Conservation (phyloP, 2,329 filamentous ascomycete species). For the Phoma sp. region DNA sequence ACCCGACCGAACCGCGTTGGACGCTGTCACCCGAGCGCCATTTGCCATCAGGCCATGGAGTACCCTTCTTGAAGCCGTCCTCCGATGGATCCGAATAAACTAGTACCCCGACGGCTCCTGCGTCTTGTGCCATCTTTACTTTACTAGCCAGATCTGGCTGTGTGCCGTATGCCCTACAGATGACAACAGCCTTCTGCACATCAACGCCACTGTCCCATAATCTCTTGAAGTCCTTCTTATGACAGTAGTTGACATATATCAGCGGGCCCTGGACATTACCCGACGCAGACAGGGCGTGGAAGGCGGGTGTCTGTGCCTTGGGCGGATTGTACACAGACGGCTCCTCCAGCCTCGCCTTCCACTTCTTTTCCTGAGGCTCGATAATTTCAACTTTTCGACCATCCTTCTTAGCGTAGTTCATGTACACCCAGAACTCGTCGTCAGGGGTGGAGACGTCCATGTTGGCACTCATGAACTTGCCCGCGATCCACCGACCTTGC, state of each 20-base stretch:
- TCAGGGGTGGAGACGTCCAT: constrained; percentile 74
- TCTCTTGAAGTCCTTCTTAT: constrained; percentile 78
- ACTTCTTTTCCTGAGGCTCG: constrained; percentile 69
- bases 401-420: constrained; percentile 83
- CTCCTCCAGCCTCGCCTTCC: constrained; percentile 87
- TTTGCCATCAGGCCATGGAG: constrained; percentile 75
- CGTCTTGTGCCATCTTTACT: constrained; percentile 85
- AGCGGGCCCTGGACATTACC: constrained; percentile 86
- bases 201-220: constrained; percentile 75
- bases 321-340: constrained; percentile 68
- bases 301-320: constrained; percentile 71
- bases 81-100: constrained; percentile 91
- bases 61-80: constrained; percentile 77
- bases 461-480: constrained; percentile 72
- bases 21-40: constrained; percentile 84
- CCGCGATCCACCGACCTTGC: constrained; percentile 82
- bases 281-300: constrained; percentile 86
- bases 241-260: constrained; percentile 92
- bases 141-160: constrained; percentile 78
- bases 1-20: constrained; percentile 78
- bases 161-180: constrained; percentile 81
- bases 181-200: constrained; percentile 77
- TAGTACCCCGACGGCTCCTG: constrained; percentile 84
- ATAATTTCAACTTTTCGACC: constrained; percentile 84
- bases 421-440: constrained; percentile 81